Conservation (phyloP, 108 stramenopile genomes). For the Conticribra weissflogii region DNA sequence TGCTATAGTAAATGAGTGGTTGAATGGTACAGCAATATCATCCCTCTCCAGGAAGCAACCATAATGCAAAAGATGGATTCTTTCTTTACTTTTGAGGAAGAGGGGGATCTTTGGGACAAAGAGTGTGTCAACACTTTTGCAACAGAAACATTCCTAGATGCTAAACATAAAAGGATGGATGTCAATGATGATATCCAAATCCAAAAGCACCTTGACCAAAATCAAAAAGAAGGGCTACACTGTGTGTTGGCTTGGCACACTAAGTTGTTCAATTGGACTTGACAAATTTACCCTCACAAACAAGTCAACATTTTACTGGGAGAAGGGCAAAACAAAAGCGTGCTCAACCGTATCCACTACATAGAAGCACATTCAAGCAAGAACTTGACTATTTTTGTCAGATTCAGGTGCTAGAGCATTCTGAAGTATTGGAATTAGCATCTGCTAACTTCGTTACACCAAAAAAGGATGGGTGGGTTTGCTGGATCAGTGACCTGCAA, state of each 20-base stretch:
- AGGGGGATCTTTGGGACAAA: too few relatives aligned
- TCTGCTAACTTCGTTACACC: conserved; percentile 44
- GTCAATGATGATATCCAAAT: conserved; percentile 19
- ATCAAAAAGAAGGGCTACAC: conserved; percentile 16
- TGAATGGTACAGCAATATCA: too few relatives aligned
- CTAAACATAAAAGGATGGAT: conserved; percentile 29
- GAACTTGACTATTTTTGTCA: conserved; percentile 31
- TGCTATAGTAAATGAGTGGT: too few relatives aligned
- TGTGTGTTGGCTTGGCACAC: conserved; percentile 8
- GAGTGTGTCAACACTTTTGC: too few relatives aligned
- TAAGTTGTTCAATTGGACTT: conserved; percentile 45
- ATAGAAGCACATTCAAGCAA: conserved; percentile 26
- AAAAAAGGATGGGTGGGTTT: conserved; percentile 43
- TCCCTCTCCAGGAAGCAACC: too few relatives aligned
- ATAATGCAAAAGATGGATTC: too few relatives aligned
- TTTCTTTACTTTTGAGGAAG: too few relatives aligned
- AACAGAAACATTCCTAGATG: too few relatives aligned
- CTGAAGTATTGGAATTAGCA: conserved; percentile 22
- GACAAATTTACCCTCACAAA: conserved; percentile 30
- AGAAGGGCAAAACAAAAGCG: conserved; percentile 27
- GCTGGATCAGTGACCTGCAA: conserved; percentile 48
- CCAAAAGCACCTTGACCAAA: conserved; percentile 34
- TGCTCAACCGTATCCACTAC: conserved; percentile 32
- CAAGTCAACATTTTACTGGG: conserved; percentile 44
- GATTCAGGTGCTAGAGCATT: conserved; percentile 14